These are phyloP conservation scores for Vinca minor DNA, from an alignment of 257 asterid species.

Conservation along the genomic window DNA sequence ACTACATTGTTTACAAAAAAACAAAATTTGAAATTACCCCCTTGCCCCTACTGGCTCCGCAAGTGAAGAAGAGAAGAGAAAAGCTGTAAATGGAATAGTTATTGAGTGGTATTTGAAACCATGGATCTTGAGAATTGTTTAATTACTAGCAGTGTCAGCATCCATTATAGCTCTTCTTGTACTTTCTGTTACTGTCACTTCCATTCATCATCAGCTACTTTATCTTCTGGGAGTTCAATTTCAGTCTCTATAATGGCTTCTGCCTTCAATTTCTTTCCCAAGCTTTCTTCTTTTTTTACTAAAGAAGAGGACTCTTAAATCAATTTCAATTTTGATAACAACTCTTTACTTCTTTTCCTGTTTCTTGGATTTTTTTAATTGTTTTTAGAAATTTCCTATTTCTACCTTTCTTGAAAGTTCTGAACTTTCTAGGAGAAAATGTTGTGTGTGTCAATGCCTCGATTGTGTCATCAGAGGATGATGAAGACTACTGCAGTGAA, in stretches of 20 bases:
- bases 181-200: slow-evolving; percentile 25
- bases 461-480: slow-evolving; percentile 31
- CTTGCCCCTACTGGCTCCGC: too few species aligned
- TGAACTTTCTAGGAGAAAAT: slow-evolving; percentile 28
- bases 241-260: slow-evolving; percentile 37
- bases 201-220: slow-evolving; percentile 34
- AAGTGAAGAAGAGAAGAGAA: too few species aligned
- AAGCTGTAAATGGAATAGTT: neutral
- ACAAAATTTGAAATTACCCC: too few species aligned
- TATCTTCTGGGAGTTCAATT: slow-evolving; percentile 33
- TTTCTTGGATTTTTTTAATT: too few species aligned
- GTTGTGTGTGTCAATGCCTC: slow-evolving; percentile 41
- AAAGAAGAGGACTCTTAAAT: slow-evolving; percentile 25
- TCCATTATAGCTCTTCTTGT: slow-evolving; percentile 33
- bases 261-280: slow-evolving; percentile 23
- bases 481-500: slow-evolving; percentile 24
- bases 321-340: slow-evolving; percentile 13
- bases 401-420: slow-evolving; percentile 16
- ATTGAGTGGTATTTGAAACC: slow-evolving; percentile 8
- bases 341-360: neutral
- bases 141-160: slow-evolving; percentile 36
- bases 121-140: slow-evolving; percentile 37
- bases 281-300: too few species aligned
- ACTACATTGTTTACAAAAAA: too few species aligned
- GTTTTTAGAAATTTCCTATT: too few species aligned